Evolutionary conservation across 306 rosid species (phyloP).

Genomic region (Coriaria nepalensis): DNA sequence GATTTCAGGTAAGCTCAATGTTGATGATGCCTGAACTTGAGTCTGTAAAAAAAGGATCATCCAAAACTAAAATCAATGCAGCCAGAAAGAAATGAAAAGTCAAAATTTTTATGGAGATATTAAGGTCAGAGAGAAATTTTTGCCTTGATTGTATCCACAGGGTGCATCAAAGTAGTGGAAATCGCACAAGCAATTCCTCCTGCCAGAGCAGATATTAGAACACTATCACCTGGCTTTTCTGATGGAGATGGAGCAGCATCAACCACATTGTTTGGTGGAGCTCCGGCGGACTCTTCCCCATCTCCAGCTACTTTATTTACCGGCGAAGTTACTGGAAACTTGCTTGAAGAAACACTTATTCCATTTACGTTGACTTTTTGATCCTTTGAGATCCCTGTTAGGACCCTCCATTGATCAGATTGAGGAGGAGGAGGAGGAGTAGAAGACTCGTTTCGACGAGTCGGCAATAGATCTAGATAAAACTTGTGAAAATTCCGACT

Average conservation of each 20-base stretch:
- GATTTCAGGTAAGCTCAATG: conserved; percentile 78
- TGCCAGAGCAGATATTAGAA: conserved; percentile 93
- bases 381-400: no score
- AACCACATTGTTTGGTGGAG: no score
- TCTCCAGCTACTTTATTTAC: no score
- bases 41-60: conserved; percentile 46
- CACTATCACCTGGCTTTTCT: conserved; percentile 90
- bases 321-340: no score
- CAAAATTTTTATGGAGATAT: background rate
- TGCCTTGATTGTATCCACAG: conserved; percentile 91
- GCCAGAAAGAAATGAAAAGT: conserved; percentile 2
- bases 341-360: no score
- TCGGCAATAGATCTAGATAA: no score
- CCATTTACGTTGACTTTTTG: no score
- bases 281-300: no score
- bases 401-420: no score
- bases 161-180: conserved; percentile 83
- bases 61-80: conserved; percentile 6
- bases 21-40: conserved; percentile 92
- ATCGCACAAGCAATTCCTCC: conserved; percentile 98
- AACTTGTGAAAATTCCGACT: no score
- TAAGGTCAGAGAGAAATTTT: conserved; percentile 16
- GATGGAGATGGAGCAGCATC: conserved; percentile 96
- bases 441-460: no score
- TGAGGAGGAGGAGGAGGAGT: no score